These are phyloP conservation scores for Stephania cephalantha DNA, from an alignment of 164 flowering plant species.

Conservation along the genomic window DNA sequence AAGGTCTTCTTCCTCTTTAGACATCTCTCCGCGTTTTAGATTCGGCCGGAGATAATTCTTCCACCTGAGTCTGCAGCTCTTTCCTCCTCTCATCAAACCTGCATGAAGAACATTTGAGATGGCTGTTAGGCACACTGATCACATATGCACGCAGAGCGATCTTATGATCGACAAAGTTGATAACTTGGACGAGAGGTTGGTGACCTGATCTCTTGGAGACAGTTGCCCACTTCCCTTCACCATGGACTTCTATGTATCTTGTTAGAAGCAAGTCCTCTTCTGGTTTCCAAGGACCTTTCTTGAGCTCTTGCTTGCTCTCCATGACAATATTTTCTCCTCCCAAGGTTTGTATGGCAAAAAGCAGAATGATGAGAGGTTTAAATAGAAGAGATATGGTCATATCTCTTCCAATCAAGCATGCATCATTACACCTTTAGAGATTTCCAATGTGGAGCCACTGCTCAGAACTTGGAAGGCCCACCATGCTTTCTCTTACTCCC, in stretches of 20 bases:
- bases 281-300: slow-evolving; percentile 1
- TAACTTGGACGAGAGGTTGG: not conserved
- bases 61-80: not conserved
- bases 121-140: not conserved
- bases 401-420: not conserved
- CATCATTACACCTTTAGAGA: not conserved
- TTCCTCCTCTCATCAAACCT: not conserved
- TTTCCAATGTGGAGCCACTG: not conserved
- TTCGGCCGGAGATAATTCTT: not conserved
- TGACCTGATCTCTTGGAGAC: not conserved
- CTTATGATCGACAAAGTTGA: not conserved
- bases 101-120: not conserved
- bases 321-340: not conserved
- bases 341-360: not conserved
- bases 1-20: not conserved
- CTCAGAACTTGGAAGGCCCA: not conserved
- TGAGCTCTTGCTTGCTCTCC: not conserved
- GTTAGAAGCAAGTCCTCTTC: not conserved
- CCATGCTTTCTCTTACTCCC: not conserved
- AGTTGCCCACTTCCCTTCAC: not conserved
- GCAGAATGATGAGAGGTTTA: not conserved
- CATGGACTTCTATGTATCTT: not conserved
- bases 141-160: not conserved
- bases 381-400: not conserved
- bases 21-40: not conserved